Percentiles rank a stretch among this genome's conserved stretches.
Conservation (phyloP, 2,329 filamentous ascomycete species). For the Magnaporthiopsis poae region DNA sequence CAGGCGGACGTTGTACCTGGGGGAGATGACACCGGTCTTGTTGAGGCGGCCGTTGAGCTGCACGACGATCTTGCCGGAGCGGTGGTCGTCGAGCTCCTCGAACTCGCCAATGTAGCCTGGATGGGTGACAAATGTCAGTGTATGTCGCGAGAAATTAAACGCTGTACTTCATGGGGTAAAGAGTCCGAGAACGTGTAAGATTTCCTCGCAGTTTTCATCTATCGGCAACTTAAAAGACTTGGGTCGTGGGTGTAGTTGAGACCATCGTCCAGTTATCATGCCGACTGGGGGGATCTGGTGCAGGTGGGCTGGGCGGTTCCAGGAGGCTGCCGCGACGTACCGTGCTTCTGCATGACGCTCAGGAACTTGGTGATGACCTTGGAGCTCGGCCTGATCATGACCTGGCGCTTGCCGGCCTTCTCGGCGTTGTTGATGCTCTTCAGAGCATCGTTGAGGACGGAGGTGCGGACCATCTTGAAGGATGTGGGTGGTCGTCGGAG, state of each 20-base stretch:
- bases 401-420: slow-evolving; percentile 99
- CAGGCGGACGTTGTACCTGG: slow-evolving; percentile 98
- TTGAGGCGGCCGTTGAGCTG: slow-evolving; percentile 97
- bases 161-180: slow-evolving; percentile 61
- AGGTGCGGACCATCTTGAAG: slow-evolving; percentile 97
- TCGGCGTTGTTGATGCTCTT: slow-evolving; percentile 99
- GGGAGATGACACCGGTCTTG: slow-evolving; percentile 98
- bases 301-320: neutral
- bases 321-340: slow-evolving; percentile 51
- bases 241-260: slow-evolving; percentile 68
- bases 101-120: slow-evolving; percentile 98
- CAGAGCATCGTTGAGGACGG: slow-evolving; percentile 97
- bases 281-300: slow-evolving; percentile 48
- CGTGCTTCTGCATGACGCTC: slow-evolving; percentile 97
- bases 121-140: slow-evolving; percentile 33
- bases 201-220: slow-evolving; percentile 75
- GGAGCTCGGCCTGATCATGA: slow-evolving; percentile 92
- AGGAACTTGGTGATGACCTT: slow-evolving; percentile 99
- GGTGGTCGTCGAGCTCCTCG: slow-evolving; percentile 98
- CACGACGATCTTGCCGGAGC: slow-evolving; percentile 98
- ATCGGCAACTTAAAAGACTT: slow-evolving; percentile 99
- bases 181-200: slow-evolving; percentile 94
- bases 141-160: slow-evolving; percentile 93
- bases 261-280: slow-evolving; percentile 99
- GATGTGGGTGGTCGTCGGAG: slow-evolving; percentile 43